Percentiles rank a stretch among this genome's conserved stretches.
These are phyloP conservation scores for Coemansia sp. DNA, from an alignment of 192 early-diverging fungal genomes.

Conservation along the genomic window DNA sequence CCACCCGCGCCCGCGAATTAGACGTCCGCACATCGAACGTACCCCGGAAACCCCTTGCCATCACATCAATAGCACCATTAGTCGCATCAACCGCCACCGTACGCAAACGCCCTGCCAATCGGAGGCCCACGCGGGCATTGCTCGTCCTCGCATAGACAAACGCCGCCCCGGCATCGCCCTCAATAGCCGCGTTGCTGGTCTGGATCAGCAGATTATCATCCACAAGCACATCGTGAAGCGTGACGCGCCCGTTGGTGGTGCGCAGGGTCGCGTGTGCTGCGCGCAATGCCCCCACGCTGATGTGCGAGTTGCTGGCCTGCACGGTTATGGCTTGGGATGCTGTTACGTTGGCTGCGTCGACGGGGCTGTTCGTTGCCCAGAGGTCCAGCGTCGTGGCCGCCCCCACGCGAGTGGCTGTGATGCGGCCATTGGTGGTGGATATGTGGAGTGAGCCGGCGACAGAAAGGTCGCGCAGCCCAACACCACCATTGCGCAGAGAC, in stretches of 20 bases:
- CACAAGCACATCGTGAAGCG: neutral
- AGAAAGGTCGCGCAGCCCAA: slow-evolving; percentile 16
- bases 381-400: neutral
- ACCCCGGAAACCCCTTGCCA: slow-evolving; percentile 11
- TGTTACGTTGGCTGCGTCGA: neutral
- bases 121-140: slow-evolving; percentile 14
- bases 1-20: slow-evolving; percentile 19
- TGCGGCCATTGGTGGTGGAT: slow-evolving; percentile 15
- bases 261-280: neutral
- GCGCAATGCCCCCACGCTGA: neutral
- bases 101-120: neutral
- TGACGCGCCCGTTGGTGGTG: slow-evolving; percentile 12
- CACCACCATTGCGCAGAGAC: slow-evolving; percentile 9
- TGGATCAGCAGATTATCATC: neutral
- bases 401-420: slow-evolving; percentile 13
- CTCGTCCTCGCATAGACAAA: neutral
- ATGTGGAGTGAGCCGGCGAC: slow-evolving; percentile 6
- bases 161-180: neutral
- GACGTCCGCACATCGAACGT: slow-evolving; percentile 24
- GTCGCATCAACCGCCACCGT: slow-evolving; percentile 7
- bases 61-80: slow-evolving; percentile 13
- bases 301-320: neutral
- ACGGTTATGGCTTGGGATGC: neutral
- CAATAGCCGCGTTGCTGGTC: slow-evolving; percentile 13
- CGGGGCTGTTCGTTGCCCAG: neutral